phyloP scores from a whole-genome alignment of 139 green algal species.

The Tetraselmis striata region DNA sequence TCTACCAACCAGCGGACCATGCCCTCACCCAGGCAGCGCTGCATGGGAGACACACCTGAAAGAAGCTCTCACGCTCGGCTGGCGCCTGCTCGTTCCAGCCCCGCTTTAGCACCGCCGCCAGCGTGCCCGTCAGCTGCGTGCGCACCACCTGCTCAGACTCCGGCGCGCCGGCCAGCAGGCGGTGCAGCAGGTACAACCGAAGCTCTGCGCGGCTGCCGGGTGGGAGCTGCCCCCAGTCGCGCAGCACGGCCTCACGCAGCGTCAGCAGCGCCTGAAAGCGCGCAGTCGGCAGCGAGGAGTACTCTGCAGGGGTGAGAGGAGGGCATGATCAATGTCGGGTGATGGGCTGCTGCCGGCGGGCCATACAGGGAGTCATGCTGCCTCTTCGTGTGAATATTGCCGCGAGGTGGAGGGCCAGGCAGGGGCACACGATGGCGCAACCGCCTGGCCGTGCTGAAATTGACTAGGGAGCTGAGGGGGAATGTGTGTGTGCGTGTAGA shows the following conservation, averaged over 20 bases:
- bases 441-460: too few relatives aligned
- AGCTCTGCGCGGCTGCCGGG: conserved; percentile 16
- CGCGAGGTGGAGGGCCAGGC: neutral
- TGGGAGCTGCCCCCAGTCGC: conserved; percentile 39
- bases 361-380: too few relatives aligned
- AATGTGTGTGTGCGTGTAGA: too few relatives aligned
- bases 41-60: too few relatives aligned
- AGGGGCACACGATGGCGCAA: neutral
- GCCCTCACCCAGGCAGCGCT: too few relatives aligned
- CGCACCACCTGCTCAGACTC: conserved; percentile 19
- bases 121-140: conserved; percentile 25
- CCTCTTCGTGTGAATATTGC: neutral
- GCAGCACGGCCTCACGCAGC: conserved; percentile 49
- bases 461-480: too few relatives aligned
- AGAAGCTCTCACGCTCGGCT: conserved; percentile 28
- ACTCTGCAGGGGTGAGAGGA: neutral
- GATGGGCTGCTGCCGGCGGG: too few relatives aligned
- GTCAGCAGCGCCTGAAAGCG: conserved; percentile 50
- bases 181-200: conserved; percentile 45
- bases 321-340: neutral
- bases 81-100: conserved; percentile 44
- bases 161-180: conserved; percentile 21
- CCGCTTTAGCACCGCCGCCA: conserved; percentile 65
- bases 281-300: conserved; percentile 3
- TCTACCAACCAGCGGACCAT: too few relatives aligned